Conservation (phyloP, 176 grass and related monocot species). For the Bothriochloa decipiens region DNA sequence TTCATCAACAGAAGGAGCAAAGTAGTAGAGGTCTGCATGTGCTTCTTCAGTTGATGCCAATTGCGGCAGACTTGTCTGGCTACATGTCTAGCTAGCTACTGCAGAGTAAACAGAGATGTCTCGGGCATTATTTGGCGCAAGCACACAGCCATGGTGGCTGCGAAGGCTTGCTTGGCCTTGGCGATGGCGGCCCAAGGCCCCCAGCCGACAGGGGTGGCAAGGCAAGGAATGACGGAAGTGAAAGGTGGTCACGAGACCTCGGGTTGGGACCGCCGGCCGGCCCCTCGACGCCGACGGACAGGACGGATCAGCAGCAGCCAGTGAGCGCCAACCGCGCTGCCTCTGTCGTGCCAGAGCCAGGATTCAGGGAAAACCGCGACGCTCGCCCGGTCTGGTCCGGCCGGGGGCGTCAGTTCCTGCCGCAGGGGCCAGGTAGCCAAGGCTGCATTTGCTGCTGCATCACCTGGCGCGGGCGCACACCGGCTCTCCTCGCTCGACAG, state of each 20-base stretch:
- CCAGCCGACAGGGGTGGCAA: background rate
- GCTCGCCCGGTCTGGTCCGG: too few relatives aligned
- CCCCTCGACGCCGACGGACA: background rate
- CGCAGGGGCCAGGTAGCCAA: too few relatives aligned
- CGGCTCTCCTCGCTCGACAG: background rate
- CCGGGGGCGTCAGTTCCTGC: too few relatives aligned
- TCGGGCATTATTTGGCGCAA: background rate
- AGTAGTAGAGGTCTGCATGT: background rate
- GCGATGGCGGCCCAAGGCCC: background rate
- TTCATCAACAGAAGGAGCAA: background rate
- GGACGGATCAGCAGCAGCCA: background rate
- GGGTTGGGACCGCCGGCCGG: background rate
- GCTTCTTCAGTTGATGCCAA: too few relatives aligned
- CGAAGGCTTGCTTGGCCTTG: too few relatives aligned
- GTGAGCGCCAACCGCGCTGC: background rate
- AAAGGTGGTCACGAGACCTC: slow-evolving; percentile 11
- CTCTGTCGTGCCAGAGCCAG: too few relatives aligned
- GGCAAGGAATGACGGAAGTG: slow-evolving; percentile 18
- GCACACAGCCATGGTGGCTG: too few relatives aligned
- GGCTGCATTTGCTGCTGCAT: background rate
- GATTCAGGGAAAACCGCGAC: too few relatives aligned
- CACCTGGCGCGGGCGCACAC: background rate
- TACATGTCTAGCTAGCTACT: too few relatives aligned
- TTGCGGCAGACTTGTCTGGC: too few relatives aligned
- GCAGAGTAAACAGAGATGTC: background rate